phyloP scores from a whole-genome alignment of 345 rosid species.

The Nephelium lappaceum region DNA sequence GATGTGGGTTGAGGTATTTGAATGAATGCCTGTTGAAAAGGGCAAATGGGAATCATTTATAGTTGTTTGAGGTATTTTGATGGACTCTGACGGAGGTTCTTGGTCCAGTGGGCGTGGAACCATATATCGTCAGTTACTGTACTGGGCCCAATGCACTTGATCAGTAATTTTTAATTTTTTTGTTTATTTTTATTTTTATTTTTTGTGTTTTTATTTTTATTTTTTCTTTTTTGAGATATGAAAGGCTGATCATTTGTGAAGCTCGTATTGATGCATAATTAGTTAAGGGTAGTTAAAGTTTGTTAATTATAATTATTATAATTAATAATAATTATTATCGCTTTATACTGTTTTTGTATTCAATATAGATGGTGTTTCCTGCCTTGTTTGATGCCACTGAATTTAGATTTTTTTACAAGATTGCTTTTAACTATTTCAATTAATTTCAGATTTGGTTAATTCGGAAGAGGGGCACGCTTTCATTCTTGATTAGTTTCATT shows the following conservation, averaged over 20 bases:
- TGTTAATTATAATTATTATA: constrained; percentile 34
- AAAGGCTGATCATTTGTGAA: background rate
- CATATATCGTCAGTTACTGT: too few relatives aligned
- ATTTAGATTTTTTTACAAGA: background rate
- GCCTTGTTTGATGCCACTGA: background rate
- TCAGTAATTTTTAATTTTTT: constrained; percentile 32
- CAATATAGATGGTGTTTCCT: constrained; percentile 10
- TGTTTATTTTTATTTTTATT: background rate
- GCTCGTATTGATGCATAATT: constrained; percentile 14
- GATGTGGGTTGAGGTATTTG: background rate
- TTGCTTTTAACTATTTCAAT: too few relatives aligned
- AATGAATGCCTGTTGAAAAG: background rate
- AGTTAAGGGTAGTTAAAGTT: constrained; percentile 31
- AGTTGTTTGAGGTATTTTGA: constrained; percentile 32
- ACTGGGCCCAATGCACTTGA: constrained; percentile 94
- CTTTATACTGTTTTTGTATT: constrained; percentile 31
- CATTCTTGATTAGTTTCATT: too few relatives aligned
- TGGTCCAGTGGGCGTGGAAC: constrained; percentile 95
- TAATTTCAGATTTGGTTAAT: too few relatives aligned
- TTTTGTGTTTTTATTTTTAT: background rate
- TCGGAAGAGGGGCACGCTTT: too few relatives aligned
- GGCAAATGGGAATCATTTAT: background rate
- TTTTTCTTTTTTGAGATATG: background rate
- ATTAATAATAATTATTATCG: constrained; percentile 5
- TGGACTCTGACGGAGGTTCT: constrained; percentile 77